Percentiles rank a stretch among this genome's conserved stretches.
Evolutionary conservation across 352 stramenopile genomes (phyloP).

Genomic region (Pythium biforme): DNA sequence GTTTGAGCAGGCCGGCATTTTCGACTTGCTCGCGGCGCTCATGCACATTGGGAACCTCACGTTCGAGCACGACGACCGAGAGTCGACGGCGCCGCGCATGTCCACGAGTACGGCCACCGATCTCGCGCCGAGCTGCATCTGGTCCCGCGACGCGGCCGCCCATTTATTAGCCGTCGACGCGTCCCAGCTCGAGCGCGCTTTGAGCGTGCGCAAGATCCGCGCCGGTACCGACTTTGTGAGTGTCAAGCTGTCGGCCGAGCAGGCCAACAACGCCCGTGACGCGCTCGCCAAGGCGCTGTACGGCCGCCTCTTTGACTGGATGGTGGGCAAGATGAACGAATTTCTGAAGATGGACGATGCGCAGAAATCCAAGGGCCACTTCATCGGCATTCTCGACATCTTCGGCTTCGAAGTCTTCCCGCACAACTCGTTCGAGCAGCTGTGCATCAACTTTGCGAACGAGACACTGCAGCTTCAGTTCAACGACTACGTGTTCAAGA

Average conservation of each 20-base stretch:
- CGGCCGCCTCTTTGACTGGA: slow-evolving; percentile 89
- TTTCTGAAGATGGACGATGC: slow-evolving; percentile 80
- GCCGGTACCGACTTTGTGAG: slow-evolving; percentile 83
- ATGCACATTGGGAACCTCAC: slow-evolving; percentile 89
- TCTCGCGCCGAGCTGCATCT: slow-evolving; percentile 57
- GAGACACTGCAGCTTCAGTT: slow-evolving; percentile 89
- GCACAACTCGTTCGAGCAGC: slow-evolving; percentile 89
- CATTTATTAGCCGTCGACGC: slow-evolving; percentile 71
- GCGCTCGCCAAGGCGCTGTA: slow-evolving; percentile 86
- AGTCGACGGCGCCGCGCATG: slow-evolving; percentile 32
- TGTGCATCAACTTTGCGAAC: slow-evolving; percentile 91
- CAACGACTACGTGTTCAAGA: slow-evolving; percentile 89
- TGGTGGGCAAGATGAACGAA: slow-evolving; percentile 87
- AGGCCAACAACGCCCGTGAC: slow-evolving; percentile 83
- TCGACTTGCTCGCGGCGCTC: slow-evolving; percentile 79
- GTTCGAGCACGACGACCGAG: slow-evolving; percentile 77
- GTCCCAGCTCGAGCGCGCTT: slow-evolving; percentile 61
- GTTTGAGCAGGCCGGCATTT: slow-evolving; percentile 73
- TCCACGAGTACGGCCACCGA: slow-evolving; percentile 35
- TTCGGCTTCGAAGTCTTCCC: slow-evolving; percentile 93
- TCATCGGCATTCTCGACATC: slow-evolving; percentile 91
- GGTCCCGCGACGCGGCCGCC: slow-evolving; percentile 69
- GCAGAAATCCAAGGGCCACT: slow-evolving; percentile 64
- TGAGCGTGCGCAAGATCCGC: slow-evolving; percentile 80
- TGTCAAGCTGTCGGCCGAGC: slow-evolving; percentile 77